phyloP scores from a whole-genome alignment of 352 stramenopile species.

The Phytophthora gonapodyides region DNA sequence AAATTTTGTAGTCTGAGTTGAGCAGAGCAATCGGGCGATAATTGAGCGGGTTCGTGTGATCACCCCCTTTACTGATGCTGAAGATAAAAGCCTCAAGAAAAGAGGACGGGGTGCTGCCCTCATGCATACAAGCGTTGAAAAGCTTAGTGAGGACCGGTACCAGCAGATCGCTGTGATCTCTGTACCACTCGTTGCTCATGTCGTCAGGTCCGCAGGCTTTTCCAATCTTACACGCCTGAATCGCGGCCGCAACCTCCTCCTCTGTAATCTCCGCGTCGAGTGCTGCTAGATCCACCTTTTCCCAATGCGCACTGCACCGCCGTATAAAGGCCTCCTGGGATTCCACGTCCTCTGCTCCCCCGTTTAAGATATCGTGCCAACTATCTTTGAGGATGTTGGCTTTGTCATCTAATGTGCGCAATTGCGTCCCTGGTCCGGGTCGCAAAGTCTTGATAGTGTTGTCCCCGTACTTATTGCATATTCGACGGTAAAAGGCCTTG shows the following conservation, averaged over 20 bases:
- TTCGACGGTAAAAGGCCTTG: no score
- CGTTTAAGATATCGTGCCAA: slow-evolving; percentile 3
- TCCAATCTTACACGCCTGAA: not conserved
- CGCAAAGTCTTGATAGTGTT: slow-evolving; percentile 5
- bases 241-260: slow-evolving; percentile 2
- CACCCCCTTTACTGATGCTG: not conserved
- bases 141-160: not conserved
- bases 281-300: not conserved
- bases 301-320: no score
- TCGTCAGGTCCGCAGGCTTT: not conserved
- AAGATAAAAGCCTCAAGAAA: not conserved
- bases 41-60: not conserved
- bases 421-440: not conserved
- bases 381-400: slow-evolving; percentile 2
- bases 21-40: slow-evolving; percentile 13
- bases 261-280: not conserved
- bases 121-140: not conserved
- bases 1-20: slow-evolving; percentile 17
- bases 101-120: not conserved
- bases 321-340: not conserved
- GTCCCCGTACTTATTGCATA: slow-evolving; percentile 10
- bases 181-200: not conserved
- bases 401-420: not conserved
- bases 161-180: not conserved
- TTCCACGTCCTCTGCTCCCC: not conserved